Conservation (phyloP, 164 flowering plant species). For the Vitis rotundifolia region DNA sequence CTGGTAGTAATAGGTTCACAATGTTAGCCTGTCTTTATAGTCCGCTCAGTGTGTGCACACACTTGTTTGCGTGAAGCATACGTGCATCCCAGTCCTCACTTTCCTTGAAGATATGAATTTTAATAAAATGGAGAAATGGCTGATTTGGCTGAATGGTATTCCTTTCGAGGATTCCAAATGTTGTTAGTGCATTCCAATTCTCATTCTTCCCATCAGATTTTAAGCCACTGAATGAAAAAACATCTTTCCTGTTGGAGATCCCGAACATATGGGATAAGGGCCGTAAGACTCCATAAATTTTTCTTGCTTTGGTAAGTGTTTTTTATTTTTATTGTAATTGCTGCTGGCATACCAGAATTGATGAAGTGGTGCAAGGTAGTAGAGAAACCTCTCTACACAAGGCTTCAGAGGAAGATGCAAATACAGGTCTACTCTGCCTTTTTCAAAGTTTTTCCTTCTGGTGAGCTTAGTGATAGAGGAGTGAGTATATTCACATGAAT, state of each 20-base stretch:
- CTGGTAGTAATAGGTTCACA: too few relatives aligned
- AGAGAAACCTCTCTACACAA: conserved; percentile 22
- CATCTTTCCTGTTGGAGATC: not conserved
- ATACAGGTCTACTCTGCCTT: conserved; percentile 28
- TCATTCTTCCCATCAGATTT: not conserved
- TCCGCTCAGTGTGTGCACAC: too few relatives aligned
- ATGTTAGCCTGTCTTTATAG: too few relatives aligned
- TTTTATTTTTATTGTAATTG: not conserved
- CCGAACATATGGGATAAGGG: not conserved
- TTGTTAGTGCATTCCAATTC: not conserved
- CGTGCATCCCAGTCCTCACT: too few relatives aligned
- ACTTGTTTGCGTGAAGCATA: too few relatives aligned
- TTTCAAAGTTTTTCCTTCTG: not conserved
- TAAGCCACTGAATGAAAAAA: too few relatives aligned
- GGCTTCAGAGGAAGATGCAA: conserved; percentile 21
- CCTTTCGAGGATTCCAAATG: not conserved
- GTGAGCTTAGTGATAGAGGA: not conserved
- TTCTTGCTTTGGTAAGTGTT: not conserved
- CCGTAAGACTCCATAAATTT: not conserved
- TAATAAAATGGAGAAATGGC: too few relatives aligned
- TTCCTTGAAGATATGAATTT: too few relatives aligned
- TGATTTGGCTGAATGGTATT: not conserved
- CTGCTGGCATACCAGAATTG: conserved; percentile 23
- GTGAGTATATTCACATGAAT: too few relatives aligned
- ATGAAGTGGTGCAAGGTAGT: conserved; percentile 9